Evolutionary conservation across 768 basidiomycete genomes (phyloP), one percentile per base, ranked within the genome.

Genomic region (Hysterangium stoloniferum): DNA sequence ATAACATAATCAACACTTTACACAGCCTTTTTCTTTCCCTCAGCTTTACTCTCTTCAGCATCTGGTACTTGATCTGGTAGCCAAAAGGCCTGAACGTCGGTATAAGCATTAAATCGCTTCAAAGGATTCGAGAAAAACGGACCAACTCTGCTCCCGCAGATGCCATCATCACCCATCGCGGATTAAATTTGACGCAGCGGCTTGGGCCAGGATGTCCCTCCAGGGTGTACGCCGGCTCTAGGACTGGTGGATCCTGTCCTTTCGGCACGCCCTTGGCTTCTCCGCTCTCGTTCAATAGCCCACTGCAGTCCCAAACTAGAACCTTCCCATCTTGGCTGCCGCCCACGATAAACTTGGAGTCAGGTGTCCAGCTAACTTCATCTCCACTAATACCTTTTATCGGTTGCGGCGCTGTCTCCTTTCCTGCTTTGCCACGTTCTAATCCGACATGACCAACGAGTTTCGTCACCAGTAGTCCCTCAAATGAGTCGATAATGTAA

Each of bases 301-400:
- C 35, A 57, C 56, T 6, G 33, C 88, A 70, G 58, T 98, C 93
- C 94, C 94, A 99, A 17, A 95, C 68, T 41, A 76, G 64, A n/a
- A 98, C 70, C 58, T 77, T 80, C 38, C 96, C 96, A 61, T 94
- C 83, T 27, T 86, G 73, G 61, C 82, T 84, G 47, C 96, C 96
- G 19, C 87, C 77, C 4, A 96, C 65, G 36, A 98, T 74, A 59
- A 77, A 99, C 64, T 88, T 88, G 65, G 91, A 92, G 64, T 99
- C 95, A 0, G 91, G 88, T 2, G 89, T 93, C 90, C 91, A 98
- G 9, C 78, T 77, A 4, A 94, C 85, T 68, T 98, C 96, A 63
- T 97, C 92, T 11, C 94, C 90, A 53, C 91, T 94, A 50, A 77
- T 80, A 1, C 92, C 93, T 56, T 84, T 82, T 13, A 72, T 62